phyloP scores from a whole-genome alignment of 176 grass and related monocot genomes.

The Oryza meyeriana region DNA sequence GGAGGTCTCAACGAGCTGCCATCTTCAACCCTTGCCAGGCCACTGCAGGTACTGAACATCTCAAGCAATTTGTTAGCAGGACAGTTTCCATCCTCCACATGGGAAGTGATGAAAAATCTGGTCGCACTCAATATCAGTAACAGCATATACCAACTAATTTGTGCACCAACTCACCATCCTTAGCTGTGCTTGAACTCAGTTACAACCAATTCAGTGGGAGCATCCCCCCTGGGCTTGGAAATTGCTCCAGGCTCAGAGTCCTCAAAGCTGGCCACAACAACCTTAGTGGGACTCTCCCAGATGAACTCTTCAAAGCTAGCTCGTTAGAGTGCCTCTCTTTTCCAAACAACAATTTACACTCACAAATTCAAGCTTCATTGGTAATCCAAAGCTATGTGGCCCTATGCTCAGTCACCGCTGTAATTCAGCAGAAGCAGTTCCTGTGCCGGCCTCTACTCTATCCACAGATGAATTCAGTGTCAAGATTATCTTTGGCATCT shows the following conservation, averaged over 20 bases:
- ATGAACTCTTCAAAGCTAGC: constrained; percentile 32
- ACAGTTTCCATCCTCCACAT: constrained; percentile 2
- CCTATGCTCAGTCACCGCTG: too few relatives aligned
- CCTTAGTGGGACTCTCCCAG: constrained; percentile 4
- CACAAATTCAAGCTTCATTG: too few relatives aligned
- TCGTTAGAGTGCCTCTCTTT: constrained; percentile 18
- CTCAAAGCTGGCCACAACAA: constrained; percentile 11
- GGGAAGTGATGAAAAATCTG: background rate
- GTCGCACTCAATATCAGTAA: constrained; percentile 18
- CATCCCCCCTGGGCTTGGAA: background rate
- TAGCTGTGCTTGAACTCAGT: constrained; percentile 12
- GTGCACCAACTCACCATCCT: background rate
- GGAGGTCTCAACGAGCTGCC: background rate
- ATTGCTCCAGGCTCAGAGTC: constrained; percentile 19
- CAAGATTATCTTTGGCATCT: too few relatives aligned
- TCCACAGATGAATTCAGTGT: too few relatives aligned
- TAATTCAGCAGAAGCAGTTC: too few relatives aligned
- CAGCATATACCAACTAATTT: background rate
- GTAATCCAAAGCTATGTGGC: too few relatives aligned
- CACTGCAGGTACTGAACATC: constrained; percentile 26
- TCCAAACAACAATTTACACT: background rate
- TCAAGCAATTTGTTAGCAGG: constrained; percentile 22
- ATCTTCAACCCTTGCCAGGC: background rate
- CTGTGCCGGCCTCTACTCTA: too few relatives aligned
- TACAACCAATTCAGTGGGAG: constrained; percentile 22